Percentiles rank a stretch among this genome's conserved stretches.
These are phyloP conservation scores for Aspergillus transmontanensis DNA, from an alignment of 2,329 filamentous ascomycete genomes.

Conservation along the genomic window DNA sequence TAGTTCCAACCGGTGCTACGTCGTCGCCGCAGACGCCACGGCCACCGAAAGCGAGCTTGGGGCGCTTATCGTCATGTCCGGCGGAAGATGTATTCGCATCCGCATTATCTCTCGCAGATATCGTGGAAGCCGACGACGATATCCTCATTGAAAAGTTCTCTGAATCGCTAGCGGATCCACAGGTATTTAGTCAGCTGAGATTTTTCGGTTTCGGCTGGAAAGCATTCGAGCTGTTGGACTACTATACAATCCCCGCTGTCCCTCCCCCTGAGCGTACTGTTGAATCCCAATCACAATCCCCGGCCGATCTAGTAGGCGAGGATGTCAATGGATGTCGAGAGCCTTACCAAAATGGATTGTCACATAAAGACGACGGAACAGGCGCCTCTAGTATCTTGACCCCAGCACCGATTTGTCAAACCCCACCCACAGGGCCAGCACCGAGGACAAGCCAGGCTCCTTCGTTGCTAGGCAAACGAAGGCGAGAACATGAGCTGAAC, in stretches of 20 bases:
- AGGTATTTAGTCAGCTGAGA: constrained; percentile 35
- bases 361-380: neutral
- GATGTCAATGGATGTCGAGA: constrained; percentile 9
- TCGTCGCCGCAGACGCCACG: constrained; percentile 11
- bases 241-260: constrained; percentile 34
- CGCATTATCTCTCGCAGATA: constrained; percentile 32
- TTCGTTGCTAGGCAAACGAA: constrained; percentile 25
- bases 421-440: neutral
- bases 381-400: constrained; percentile 2
- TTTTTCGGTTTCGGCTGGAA: constrained; percentile 44
- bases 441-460: neutral
- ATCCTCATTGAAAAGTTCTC: constrained; percentile 34
- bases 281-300: constrained; percentile 20
- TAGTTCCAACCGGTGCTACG: constrained; percentile 36
- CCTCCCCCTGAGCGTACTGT: constrained; percentile 11
- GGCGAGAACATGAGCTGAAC: constrained; percentile 16
- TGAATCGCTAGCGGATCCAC: constrained; percentile 34
- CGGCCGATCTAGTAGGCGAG: constrained; percentile 12
- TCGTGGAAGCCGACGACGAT: constrained; percentile 42
- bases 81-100: constrained; percentile 11
- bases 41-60: constrained; percentile 5
- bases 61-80: neutral
- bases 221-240: constrained; percentile 40
- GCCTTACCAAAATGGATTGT: neutral
- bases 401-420: neutral